Base-by-base conservation (phyloP, 805 yeast species). In the Saccharomycopsis fermentans region DNA sequence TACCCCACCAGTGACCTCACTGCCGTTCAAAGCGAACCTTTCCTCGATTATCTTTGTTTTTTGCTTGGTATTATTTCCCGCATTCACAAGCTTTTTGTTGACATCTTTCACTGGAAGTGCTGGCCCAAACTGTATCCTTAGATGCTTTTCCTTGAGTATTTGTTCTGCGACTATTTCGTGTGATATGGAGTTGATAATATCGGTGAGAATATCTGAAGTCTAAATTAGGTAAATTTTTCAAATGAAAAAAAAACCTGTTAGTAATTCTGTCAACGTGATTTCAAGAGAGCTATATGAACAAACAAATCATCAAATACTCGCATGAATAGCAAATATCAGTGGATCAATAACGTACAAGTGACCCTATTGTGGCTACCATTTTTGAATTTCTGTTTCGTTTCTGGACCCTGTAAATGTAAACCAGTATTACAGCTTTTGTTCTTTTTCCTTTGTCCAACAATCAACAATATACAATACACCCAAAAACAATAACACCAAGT, bases 101-200 rank as follows among this genome's bases (percentile, higher is more conserved):
- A 43, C 50, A 29, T 21, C 50, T 43, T 19, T 47, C 4, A 69
- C 65, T 4, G 60, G 56, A 29, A 64, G 61, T 2, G 63, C 69
- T 27, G 61, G 58, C 37, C 76, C 76, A 61, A 67, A 74, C n/a
- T 57, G 57, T 27, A 62, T 58, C 11, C 77, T 61, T 14, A 70
- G 61, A 36, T 59, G 59, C 55, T 68, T 65, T 56, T 73, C 77
- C 40, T 64, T 59, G 26, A 68, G 55, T n/a, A 70, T 36, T 21
- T 73, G 74, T 17, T 67, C 65, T 9, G 71, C 59, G 2, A 70
- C 57, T 11, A 70, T 68, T 55, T 73, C 73, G 52, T 68, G 71
- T 24, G 71, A 65, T 51, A 71, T 56, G 6, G 72, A 65, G 32
- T 60, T 56, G 37, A 72, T 58, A 62, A 72, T 63, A 32, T 66